These are phyloP conservation scores for Mortierella antarctica DNA, from an alignment of 192 early-diverging fungal genomes.

Conservation along the genomic window DNA sequence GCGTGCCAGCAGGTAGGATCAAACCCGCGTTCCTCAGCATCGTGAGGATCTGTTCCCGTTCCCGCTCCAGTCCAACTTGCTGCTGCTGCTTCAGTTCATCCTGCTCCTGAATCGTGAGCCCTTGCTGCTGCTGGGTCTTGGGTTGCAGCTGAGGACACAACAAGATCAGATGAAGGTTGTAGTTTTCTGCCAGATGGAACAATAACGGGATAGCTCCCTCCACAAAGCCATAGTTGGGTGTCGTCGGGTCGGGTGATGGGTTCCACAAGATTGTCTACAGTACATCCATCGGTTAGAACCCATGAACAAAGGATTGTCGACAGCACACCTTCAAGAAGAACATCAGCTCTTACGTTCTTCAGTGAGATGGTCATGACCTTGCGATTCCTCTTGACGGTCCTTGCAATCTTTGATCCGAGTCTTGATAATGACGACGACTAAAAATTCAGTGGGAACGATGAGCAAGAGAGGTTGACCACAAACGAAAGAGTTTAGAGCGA, in stretches of 20 bases:
- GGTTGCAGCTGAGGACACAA: conserved; percentile 52
- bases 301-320: not conserved
- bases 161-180: conserved; percentile 69
- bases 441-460: conserved; percentile 4
- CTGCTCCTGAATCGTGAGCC: conserved; percentile 30
- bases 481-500: too few species aligned
- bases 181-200: conserved; percentile 57
- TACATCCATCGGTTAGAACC: not conserved
- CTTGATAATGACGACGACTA: conserved; percentile 42
- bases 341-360: conserved; percentile 61
- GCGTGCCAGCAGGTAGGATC: conserved; percentile 23
- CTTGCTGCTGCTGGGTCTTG: conserved; percentile 9
- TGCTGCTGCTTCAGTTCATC: conserved; percentile 36
- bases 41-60: conserved; percentile 65
- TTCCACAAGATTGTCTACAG: conserved; percentile 81
- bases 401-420: conserved; percentile 51
- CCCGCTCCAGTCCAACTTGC: conserved; percentile 60
- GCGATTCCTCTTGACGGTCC: conserved; percentile 58
- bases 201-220: conserved; percentile 68
- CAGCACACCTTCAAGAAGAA: not conserved
- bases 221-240: conserved; percentile 78
- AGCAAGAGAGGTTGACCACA: too few species aligned
- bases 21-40: conserved; percentile 58
- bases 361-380: conserved; percentile 68
- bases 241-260: conserved; percentile 73